phyloP scores from a whole-genome alignment of 306 rosid genomes.

The Cicer judaicum region DNA sequence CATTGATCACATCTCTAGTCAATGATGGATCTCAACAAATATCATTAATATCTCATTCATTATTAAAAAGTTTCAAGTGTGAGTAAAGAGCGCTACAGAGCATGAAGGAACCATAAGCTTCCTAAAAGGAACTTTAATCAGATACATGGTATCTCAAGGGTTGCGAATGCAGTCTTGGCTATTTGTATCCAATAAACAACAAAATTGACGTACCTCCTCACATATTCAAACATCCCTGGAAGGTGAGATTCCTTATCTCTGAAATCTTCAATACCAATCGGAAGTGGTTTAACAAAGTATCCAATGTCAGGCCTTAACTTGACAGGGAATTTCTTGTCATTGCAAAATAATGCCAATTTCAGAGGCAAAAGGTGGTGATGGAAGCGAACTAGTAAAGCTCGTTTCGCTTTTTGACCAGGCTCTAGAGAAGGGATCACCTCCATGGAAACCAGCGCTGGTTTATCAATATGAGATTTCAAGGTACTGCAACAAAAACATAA shows the following conservation, averaged over 20 bases:
- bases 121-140: conserved; percentile 23
- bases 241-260: conserved; percentile 74
- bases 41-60: conserved; percentile 18
- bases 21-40: conserved; percentile 18
- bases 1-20: not conserved
- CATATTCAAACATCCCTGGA: conserved; percentile 93
- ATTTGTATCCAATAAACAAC: conserved; percentile 12
- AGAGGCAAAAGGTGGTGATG: conserved; percentile 95
- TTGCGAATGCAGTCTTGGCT: conserved; percentile 11
- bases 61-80: not conserved
- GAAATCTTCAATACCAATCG: conserved; percentile 67
- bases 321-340: conserved; percentile 71
- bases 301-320: conserved; percentile 92
- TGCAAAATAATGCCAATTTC: conserved; percentile 75
- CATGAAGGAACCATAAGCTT: not conserved
- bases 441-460: conserved; percentile 60
- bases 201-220: conserved; percentile 69
- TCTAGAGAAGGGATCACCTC: conserved; percentile 79
- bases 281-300: conserved; percentile 79
- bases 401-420: conserved; percentile 68
- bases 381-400: conserved; percentile 75
- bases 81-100: not conserved
- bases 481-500: conserved; percentile 62
- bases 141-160: conserved; percentile 1
- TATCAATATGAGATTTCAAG: conserved; percentile 49